These are phyloP conservation scores for Cyberlindnera lachancei DNA, from an alignment of 805 yeast genomes.

Conservation along the genomic window DNA sequence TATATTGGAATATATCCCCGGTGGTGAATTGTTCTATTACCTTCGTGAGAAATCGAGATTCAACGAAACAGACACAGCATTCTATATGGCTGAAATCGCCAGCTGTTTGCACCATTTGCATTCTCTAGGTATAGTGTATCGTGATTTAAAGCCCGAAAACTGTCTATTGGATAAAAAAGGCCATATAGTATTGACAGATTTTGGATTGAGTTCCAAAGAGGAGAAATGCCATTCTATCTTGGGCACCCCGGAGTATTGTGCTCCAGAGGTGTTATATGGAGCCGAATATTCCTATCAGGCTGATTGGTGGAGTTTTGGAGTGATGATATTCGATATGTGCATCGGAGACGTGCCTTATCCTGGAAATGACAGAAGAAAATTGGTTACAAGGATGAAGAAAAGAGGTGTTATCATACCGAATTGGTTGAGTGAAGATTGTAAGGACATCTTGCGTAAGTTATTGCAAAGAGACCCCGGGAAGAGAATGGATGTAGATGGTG, in stretches of 20 bases:
- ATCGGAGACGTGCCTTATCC: conserved; percentile 82
- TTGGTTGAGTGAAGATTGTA: conserved; percentile 66
- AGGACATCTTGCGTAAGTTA: conserved; percentile 58
- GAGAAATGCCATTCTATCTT: conserved; percentile 32
- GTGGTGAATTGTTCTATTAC: conserved; percentile 68
- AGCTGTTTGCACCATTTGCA: conserved; percentile 74
- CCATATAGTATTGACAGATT: conserved; percentile 77
- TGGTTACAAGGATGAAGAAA: conserved; percentile 59
- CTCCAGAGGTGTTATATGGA: conserved; percentile 84
- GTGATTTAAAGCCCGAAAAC: conserved; percentile 88
- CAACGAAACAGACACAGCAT: conserved; percentile 62
- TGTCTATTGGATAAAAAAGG: conserved; percentile 74
- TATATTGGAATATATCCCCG: conserved; percentile 76
- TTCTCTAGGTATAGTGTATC: conserved; percentile 71
- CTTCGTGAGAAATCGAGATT: conserved; percentile 32
- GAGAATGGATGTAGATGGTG: conserved; percentile 52
- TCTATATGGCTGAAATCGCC: conserved; percentile 74
- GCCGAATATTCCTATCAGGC: conserved; percentile 69
- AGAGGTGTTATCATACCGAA: conserved; percentile 57
- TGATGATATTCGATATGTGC: conserved; percentile 68
- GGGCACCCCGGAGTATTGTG: conserved; percentile 47
- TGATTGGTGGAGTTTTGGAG: conserved; percentile 92
- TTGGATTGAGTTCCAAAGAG: conserved; percentile 54
- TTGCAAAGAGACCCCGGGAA: conserved; percentile 62
- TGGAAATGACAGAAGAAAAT: conserved; percentile 62